phyloP scores from a whole-genome alignment of 2,329 filamentous ascomycete species.

The Endoconidiophora polonica region DNA sequence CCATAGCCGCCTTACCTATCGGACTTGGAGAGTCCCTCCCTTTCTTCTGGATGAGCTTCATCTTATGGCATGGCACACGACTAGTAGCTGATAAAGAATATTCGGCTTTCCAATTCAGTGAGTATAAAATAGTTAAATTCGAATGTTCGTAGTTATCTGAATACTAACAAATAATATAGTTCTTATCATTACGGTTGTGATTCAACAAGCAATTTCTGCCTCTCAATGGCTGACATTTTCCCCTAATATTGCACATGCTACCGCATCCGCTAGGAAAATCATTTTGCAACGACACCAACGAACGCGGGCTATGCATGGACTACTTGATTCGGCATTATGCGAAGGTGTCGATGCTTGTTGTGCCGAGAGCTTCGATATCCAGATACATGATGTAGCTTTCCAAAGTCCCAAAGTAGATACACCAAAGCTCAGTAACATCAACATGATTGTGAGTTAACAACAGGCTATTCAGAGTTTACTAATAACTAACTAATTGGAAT shows the following conservation, averaged over 20 bases:
- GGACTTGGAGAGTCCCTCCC: slow-evolving; percentile 12
- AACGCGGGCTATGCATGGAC: too few relatives aligned
- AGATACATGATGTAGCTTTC: too few relatives aligned
- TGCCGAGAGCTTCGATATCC: too few relatives aligned
- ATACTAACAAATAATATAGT: slow-evolving; percentile 7
- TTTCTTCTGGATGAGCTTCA: slow-evolving; percentile 13
- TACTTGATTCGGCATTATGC: too few relatives aligned
- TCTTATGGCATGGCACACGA: slow-evolving; percentile 13
- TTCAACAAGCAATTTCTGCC: slow-evolving; percentile 12
- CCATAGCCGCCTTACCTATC: slow-evolving; percentile 5
- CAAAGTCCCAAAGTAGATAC: too few relatives aligned
- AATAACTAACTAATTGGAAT: too few relatives aligned
- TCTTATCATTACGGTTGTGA: slow-evolving; percentile 12
- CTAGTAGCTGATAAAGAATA: slow-evolving; percentile 11
- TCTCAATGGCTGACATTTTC: slow-evolving; percentile 52
- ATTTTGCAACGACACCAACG: slow-evolving; percentile 4
- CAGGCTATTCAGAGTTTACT: too few relatives aligned
- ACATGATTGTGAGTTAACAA: not conserved
- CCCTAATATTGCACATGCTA: slow-evolving; percentile 44
- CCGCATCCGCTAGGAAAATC: slow-evolving; percentile 43
- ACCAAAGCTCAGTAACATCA: too few relatives aligned
- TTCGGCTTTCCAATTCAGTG: slow-evolving; percentile 12
- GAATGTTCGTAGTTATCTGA: not conserved
- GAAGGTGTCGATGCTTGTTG: too few relatives aligned
- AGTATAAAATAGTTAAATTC: not conserved